Evolutionary conservation across 108 stramenopile species (phyloP), one percentile per base, ranked within the genome.

Genomic region (Nitzschia inconspicua): DNA sequence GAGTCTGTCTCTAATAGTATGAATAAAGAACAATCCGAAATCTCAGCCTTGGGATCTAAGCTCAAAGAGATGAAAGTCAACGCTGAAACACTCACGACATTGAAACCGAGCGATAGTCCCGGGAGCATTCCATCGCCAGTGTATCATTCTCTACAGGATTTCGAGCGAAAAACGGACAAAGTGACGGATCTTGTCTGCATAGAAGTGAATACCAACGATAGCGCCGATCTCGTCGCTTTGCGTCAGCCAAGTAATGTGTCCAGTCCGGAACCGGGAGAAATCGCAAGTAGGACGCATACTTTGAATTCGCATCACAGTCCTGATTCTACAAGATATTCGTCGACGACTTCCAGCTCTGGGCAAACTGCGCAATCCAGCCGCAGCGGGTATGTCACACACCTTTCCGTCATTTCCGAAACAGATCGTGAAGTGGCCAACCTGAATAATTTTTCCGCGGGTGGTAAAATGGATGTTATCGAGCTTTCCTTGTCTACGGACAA

Each of bases 371-470:
- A 60, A 31, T 61, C 73, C 8, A 43, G 19, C 9, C 52, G 19
- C 22, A 68, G 56, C 48, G 52, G 31, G 1, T 44, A 36, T 16
- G 53, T 32, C 2, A 29, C 64, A 6, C 20, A 34, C 23, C 47
- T 68, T 4, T 68, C 73, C 7, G 29, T 35, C 5, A 65, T 75
- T 10, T 75, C 73, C 1, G 66, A 75, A 42, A 75, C 73, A 9
- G 73, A 75, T 56, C 32, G 60, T 24, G 73, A 75, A 47, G 66
- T 75, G 19, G 66, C 60, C 35, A 48, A 75, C 22, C 58, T 52
- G 27, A 75, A 63, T 47, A 47, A 49, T 54, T 23, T 54, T 14
- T 35, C 34, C 20, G 35, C 35, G 32, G 61, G 44, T 42, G 66
- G 49, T 10, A 59, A 49, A 47, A 27, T 39, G 22, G 53, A 55